phyloP scores from a whole-genome alignment of 176 grass and related monocot species.

The Poa annua region DNA sequence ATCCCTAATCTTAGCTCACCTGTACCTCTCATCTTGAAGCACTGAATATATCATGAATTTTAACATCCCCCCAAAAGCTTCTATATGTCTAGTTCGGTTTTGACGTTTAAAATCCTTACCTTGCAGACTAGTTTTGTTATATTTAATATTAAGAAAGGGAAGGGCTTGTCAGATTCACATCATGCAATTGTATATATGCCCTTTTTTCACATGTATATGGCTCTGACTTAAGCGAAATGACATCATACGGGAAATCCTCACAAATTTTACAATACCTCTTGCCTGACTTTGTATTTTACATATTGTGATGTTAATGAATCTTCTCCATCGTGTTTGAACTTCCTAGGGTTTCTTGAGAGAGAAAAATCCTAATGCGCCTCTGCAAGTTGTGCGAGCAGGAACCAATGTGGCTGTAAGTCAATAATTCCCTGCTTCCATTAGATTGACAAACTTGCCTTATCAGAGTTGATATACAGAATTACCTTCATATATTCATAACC shows the following conservation, averaged over 20 bases:
- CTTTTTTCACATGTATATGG: not conserved
- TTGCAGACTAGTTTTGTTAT: not conserved
- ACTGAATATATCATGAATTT: not conserved
- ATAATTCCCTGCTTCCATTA: constrained; percentile 1
- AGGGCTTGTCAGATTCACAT: not conserved
- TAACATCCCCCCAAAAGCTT: not conserved
- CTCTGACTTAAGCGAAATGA: not conserved
- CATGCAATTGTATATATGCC: not conserved
- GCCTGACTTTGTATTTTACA: not conserved
- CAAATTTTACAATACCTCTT: not conserved
- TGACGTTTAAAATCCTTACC: not conserved
- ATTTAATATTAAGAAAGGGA: not conserved
- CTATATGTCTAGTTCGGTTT: not conserved
- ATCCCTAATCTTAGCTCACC: not conserved
- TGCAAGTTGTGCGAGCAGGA: constrained; percentile 47
- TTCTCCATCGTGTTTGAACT: constrained; percentile 11
- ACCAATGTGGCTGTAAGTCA: constrained; percentile 69
- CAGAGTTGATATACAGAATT: not conserved
- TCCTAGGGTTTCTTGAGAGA: constrained; percentile 85
- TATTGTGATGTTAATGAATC: not conserved
- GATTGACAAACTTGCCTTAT: not conserved
- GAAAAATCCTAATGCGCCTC: constrained; percentile 45
- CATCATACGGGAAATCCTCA: not conserved
- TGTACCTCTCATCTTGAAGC: not conserved
- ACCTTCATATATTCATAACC: not conserved